Evolutionary conservation across 306 rosid genomes (phyloP).

Genomic region (Prunus persica): Prunus_persica_NCBIv2 NC_034009.1:47214001-47214500

Average conservation of each 20-base stretch:
- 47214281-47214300: slow-evolving; percentile 88
- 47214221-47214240: slow-evolving; percentile 89
- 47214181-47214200: slow-evolving; percentile 96
- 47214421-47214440: slow-evolving; percentile 93
- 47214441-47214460: slow-evolving; percentile 98
- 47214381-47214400: slow-evolving; percentile 99
- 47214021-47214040: background rate
- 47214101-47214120: background rate
- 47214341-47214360: slow-evolving; percentile 68
- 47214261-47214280: slow-evolving; percentile 95
- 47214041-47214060: background rate
- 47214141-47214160: background rate
- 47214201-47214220: slow-evolving; percentile 98
- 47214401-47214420: slow-evolving; percentile 92
- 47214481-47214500: slow-evolving; percentile 86
- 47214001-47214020: background rate
- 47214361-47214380: slow-evolving; percentile 81
- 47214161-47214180: slow-evolving; percentile 4
- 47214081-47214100: background rate
- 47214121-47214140: background rate
- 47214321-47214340: slow-evolving; percentile 88
- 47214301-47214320: slow-evolving; percentile 90
- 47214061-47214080: background rate
- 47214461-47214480: slow-evolving; percentile 92
- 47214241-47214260: slow-evolving; percentile 93